A percentile compares a stretch with the other conserved stretches of the same genome.
Evolutionary conservation across 2,329 filamentous ascomycete species (phyloP).

Genomic region (Monosporascus sp.): DNA sequence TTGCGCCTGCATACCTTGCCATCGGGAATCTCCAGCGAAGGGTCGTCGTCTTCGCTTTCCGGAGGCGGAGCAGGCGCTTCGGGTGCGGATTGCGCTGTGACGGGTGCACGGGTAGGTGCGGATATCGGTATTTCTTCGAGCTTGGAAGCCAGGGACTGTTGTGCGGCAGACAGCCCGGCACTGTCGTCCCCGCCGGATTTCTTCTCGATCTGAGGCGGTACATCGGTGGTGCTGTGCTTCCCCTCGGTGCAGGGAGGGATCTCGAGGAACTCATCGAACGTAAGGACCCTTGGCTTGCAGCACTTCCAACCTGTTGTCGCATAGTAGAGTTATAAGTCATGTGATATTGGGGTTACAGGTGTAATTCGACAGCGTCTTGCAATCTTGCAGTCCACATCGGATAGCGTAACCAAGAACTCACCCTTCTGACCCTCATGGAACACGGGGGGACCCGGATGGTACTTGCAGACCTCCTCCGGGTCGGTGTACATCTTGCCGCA

Average conservation of each 20-base stretch:
- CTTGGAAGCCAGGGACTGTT: conserved; percentile 36
- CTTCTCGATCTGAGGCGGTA: conserved; percentile 57
- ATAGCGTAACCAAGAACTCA: conserved; percentile 35
- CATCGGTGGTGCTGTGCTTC: conserved; percentile 83
- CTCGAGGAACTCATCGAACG: conserved; percentile 94
- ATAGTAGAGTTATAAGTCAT: background rate
- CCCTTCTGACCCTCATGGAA: conserved; percentile 99
- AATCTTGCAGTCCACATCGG: no score
- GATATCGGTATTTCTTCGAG: conserved; percentile 35
- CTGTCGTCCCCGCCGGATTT: conserved; percentile 41
- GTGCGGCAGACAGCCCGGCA: conserved; percentile 26
- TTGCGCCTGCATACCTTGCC: conserved; percentile 73
- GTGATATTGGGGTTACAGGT: conserved; percentile 6
- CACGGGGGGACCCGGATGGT: conserved; percentile 88
- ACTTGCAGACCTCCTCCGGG: conserved; percentile 75
- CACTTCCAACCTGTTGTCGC: conserved; percentile 81
- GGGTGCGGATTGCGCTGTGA: conserved; percentile 41
- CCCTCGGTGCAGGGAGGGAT: conserved; percentile 92
- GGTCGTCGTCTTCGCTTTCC: conserved; percentile 86
- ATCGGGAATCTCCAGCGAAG: conserved; percentile 64
- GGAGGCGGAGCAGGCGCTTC: conserved; percentile 56
- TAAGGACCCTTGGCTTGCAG: conserved; percentile 93
- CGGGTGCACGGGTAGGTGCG: conserved; percentile 34
- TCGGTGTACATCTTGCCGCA: conserved; percentile 87
- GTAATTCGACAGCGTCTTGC: no score